Evolutionary conservation across 2,329 filamentous ascomycete species (phyloP), one percentile per base, ranked within the genome.

Genomic region (Colletotrichum viniferum): DNA sequence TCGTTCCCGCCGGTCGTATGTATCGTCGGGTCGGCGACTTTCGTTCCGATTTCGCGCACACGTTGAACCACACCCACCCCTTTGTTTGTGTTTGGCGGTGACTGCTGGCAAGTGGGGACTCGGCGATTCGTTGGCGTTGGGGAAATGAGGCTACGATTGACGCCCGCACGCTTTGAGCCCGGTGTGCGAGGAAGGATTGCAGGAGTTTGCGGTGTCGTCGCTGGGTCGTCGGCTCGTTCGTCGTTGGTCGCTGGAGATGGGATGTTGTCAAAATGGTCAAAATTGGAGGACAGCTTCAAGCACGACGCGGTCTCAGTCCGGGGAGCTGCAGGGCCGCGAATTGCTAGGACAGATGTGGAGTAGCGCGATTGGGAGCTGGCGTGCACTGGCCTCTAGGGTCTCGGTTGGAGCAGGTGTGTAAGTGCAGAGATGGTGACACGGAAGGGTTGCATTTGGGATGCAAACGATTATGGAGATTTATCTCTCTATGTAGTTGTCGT

Each of bases 281-380:
- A 66, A 62, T 65, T 66, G 74, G 67, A 74, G 74, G 70, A 73
- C 75, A 78, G 77, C 75, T 78, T 72, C 72, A 71, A 70, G 43
- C 77, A 78, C 65, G 77, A 77, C 77, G 77, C 77, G 77, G 72
- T 78, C 60, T 26, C 55, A 60, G 58, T 66, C 69, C 56, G 72
- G 76, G 72, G 72, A 78, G 72, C 77, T 77, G 77, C 77, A 78
- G 76, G 77, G 77, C 75, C 75, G 77, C 72, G 77, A 76, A 66
- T 62, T 21, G 30, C 69, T 77, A 76, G 67, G 52, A 69, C 71
- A 28, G 55, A 74, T 65, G 64, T 52, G 73, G 67, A 73, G 63
- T 77, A 73, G 76, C 73, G 69, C 68, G 24, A 55, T 28, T 73
- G 26, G 24, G 58, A 74, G 65, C 65, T 70, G 34, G 4, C 32